These are phyloP conservation scores for Kwoniella europaea DNA, from an alignment of 768 basidiomycete genomes.

Conservation along the genomic window DNA sequence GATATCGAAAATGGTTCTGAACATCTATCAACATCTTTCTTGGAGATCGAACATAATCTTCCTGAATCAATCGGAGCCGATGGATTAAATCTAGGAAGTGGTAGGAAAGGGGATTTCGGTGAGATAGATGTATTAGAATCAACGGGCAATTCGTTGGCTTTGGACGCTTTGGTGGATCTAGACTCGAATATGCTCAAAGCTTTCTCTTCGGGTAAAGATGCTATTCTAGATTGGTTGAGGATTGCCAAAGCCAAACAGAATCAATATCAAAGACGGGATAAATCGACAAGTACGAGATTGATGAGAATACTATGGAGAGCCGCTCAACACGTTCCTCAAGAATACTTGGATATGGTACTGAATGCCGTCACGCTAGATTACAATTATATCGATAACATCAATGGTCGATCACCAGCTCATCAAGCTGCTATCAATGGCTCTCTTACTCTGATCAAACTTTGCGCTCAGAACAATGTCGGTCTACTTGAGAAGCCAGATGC, in stretches of 20 bases:
- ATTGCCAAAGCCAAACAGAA: slow-evolving; percentile 58
- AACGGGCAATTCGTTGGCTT: slow-evolving; percentile 45
- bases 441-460: slow-evolving; percentile 75
- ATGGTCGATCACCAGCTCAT: slow-evolving; percentile 89
- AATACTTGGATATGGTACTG: slow-evolving; percentile 74
- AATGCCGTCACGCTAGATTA: slow-evolving; percentile 75
- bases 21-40: slow-evolving; percentile 46
- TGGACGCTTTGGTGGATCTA: slow-evolving; percentile 82
- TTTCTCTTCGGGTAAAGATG: slow-evolving; percentile 65
- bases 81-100: slow-evolving; percentile 42
- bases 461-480: slow-evolving; percentile 71
- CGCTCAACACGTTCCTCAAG: slow-evolving; percentile 62
- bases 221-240: slow-evolving; percentile 68
- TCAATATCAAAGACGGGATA: slow-evolving; percentile 44
- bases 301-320: slow-evolving; percentile 95
- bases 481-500: slow-evolving; percentile 77
- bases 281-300: slow-evolving; percentile 65
- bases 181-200: slow-evolving; percentile 85
- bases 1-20: slow-evolving; percentile 79
- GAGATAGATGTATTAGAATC: neutral
- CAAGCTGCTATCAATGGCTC: slow-evolving; percentile 87
- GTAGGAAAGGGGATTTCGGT: slow-evolving; percentile 2
- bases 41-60: slow-evolving; percentile 43
- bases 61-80: slow-evolving; percentile 51
- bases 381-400: slow-evolving; percentile 92